phyloP scores from a whole-genome alignment of 2,329 filamentous ascomycete genomes.

The Clonostachys chloroleuca region DNA sequence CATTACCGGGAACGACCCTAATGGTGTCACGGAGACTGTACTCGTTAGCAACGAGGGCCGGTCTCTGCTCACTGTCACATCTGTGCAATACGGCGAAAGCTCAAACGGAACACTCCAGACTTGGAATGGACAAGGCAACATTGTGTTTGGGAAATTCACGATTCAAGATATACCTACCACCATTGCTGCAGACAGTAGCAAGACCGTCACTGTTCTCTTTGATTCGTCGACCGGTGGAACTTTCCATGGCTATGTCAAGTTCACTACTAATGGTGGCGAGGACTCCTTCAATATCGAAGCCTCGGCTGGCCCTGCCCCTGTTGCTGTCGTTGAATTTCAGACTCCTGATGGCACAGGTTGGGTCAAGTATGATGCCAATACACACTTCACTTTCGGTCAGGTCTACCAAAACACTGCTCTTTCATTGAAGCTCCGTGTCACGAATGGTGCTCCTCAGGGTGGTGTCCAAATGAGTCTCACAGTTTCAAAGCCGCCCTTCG shows the following conservation, averaged over 20 bases:
- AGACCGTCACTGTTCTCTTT: constrained; percentile 39
- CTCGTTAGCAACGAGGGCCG: constrained; percentile 47
- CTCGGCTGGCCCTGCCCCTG: constrained; percentile 41
- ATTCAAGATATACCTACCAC: constrained; percentile 38
- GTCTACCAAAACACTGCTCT: constrained; percentile 45
- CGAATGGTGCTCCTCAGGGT: constrained; percentile 40
- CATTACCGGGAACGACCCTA: constrained; percentile 32
- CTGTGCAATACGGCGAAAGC: constrained; percentile 32
- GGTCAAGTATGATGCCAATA: constrained; percentile 35
- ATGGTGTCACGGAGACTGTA: constrained; percentile 33
- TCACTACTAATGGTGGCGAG: constrained; percentile 43
- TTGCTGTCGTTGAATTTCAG: constrained; percentile 50
- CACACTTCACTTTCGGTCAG: constrained; percentile 49
- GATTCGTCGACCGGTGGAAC: constrained; percentile 39
- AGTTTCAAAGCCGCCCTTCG: constrained; percentile 58
- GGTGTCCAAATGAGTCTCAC: constrained; percentile 46
- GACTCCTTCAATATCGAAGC: constrained; percentile 41
- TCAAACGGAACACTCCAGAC: constrained; percentile 38
- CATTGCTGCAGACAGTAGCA: constrained; percentile 30
- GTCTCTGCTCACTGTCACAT: constrained; percentile 32
- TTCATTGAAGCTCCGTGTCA: constrained; percentile 45
- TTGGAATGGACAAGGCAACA: constrained; percentile 24
- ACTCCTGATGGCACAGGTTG: constrained; percentile 43
- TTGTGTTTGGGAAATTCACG: constrained; percentile 40
- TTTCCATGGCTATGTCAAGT: constrained; percentile 41